Evolutionary conservation across 257 asterid genomes (phyloP).

Genomic region (Hygrophila difformis): DNA sequence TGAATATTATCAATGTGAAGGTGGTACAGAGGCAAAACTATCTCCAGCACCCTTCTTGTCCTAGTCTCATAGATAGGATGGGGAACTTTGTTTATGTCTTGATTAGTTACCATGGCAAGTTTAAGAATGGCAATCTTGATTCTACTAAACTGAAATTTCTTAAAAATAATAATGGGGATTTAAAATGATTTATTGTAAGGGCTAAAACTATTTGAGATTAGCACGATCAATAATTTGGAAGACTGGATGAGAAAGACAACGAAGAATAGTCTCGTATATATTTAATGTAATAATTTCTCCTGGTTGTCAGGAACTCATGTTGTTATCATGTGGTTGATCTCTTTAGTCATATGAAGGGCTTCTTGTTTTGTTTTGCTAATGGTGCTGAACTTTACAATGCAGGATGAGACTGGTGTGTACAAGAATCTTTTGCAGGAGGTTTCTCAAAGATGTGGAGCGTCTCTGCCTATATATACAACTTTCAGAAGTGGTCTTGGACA

Average conservation of each 20-base stretch:
- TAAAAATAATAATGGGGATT: no score
- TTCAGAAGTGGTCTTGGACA: constrained; percentile 64
- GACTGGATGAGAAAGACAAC: no score
- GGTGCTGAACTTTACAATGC: constrained; percentile 17
- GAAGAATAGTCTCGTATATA: no score
- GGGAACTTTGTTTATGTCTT: background rate
- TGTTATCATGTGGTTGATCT: no score
- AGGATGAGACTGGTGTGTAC: constrained; percentile 88
- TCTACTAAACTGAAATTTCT: no score
- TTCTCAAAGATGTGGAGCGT: constrained; percentile 68
- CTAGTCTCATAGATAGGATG: background rate
- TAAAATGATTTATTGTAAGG: background rate
- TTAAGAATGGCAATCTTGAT: background rate
- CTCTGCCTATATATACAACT: constrained; percentile 64
- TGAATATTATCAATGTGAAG: constrained; percentile 6
- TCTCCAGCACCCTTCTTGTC: background rate
- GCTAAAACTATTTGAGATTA: no score
- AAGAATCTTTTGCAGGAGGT: constrained; percentile 85
- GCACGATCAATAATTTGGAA: no score
- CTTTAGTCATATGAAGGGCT: no score
- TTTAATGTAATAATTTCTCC: no score
- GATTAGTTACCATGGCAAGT: constrained; percentile 3
- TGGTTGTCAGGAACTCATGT: no score
- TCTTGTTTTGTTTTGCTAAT: no score
- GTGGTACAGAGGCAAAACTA: constrained; percentile 8